Base-by-base conservation (phyloP, 2,329 filamentous ascomycete genomes). In the Aureobasidium sp. region DNA sequence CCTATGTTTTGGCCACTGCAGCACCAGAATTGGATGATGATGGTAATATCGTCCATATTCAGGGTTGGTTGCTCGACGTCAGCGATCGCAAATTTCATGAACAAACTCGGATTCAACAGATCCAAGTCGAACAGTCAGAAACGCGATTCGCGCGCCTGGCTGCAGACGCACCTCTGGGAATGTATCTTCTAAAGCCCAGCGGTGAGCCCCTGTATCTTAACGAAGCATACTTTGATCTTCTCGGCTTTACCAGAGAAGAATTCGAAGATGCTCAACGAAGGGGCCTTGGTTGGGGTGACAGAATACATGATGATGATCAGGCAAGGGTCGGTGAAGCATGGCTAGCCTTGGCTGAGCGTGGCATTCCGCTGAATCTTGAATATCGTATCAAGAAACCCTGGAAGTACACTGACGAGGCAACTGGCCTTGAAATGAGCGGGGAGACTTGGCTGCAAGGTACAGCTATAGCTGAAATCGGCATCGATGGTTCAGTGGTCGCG, bases 141-240 rank as follows among this genome's bases (percentile, higher is more conserved):
- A 68, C 73, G 1, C 69, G 72, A 27, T 77, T 78, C 46, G 69
- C 73, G 17, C 68, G 73, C 5, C 73, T 78, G 64, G 75, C 76
- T 3, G 71, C 73, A 44, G 67, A 72, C 6, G 68, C 73, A 3
- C 74, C 76, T 6, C 68, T 77, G 7, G 76, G 72, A 2, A 78
- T 79, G 62, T 78, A 68, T 53, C 44, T 69, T 29, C 68, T 74
- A 34, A 69, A 72, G 26, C 61, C 68, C 6, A 56, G 66, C 20
- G 75, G 76, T 5, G 64, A 65, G 12, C 72, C 73, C 10, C 67
- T 73, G 0, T 76, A 77, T 63, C 69, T 74, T 15, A 78, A 78
- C 47, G 70, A 77, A 47, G 68, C 70, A 7, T 78, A 75, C 69
- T 71, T 69, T 46, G 70, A 73, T 0, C 70, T 76, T 48, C 70